A percentile compares a stretch with the other conserved stretches of the same genome.
Conservation (phyloP, 345 rosid genomes). For the Erodium maritimum region DNA sequence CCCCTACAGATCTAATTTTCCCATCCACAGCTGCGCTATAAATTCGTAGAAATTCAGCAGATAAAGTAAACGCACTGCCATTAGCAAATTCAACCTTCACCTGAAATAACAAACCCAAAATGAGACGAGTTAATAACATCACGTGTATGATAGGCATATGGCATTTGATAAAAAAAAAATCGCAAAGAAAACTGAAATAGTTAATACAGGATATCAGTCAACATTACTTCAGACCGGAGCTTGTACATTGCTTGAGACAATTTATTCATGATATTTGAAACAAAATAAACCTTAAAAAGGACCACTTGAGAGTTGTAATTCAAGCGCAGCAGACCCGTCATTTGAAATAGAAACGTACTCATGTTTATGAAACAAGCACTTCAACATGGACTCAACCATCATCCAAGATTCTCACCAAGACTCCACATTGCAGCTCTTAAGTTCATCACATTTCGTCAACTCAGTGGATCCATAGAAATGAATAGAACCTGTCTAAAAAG, state of each 20-base stretch:
- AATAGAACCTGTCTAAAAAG: no score
- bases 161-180: no score
- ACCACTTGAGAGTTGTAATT: not conserved
- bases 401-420: not conserved
- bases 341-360: not conserved
- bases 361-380: no score
- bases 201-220: no score
- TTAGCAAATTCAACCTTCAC: slow-evolving; percentile 67
- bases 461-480: not conserved
- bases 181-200: no score
- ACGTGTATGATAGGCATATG: no score
- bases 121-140: no score
- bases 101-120: slow-evolving; percentile 23
- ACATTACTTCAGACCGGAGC: not conserved
- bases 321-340: not conserved
- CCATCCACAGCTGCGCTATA: slow-evolving; percentile 89
- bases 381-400: not conserved
- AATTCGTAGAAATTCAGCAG: slow-evolving; percentile 67
- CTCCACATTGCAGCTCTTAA: not conserved
- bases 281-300: not conserved
- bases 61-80: slow-evolving; percentile 46
- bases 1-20: slow-evolving; percentile 65
- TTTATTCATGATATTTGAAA: no score
- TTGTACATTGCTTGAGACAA: not conserved
- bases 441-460: no score